Conservation (phyloP, 2,329 filamentous ascomycete genomes). For the Hawksworthiomyces lignivorus region DNA sequence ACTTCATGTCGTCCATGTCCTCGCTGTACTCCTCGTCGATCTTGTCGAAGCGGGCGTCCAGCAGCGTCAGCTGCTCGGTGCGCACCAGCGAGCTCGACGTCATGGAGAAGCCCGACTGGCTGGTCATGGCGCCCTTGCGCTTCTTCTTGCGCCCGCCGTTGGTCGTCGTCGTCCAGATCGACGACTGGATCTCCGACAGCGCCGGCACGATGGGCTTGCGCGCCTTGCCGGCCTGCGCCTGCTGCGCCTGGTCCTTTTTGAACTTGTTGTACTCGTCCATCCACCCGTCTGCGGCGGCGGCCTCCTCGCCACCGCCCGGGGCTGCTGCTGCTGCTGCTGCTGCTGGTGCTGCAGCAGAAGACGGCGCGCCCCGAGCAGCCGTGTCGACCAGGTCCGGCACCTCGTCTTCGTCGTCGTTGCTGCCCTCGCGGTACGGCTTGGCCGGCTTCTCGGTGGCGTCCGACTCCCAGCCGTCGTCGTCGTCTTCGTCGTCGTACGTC, state of each 20-base stretch:
- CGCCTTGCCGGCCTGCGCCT: slow-evolving; percentile 22
- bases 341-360: too few species aligned
- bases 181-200: slow-evolving; percentile 59
- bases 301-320: too few species aligned
- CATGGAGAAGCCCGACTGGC: slow-evolving; percentile 87
- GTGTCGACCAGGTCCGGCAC: slow-evolving; percentile 41
- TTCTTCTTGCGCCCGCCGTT: slow-evolving; percentile 83
- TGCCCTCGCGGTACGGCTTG: slow-evolving; percentile 21
- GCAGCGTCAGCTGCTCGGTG: slow-evolving; percentile 75
- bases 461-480: slow-evolving; percentile 88
- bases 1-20: slow-evolving; percentile 41
- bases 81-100: slow-evolving; percentile 93
- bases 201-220: slow-evolving; percentile 32
- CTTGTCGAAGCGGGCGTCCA: slow-evolving; percentile 88
- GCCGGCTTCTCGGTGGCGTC: slow-evolving; percentile 81
- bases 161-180: slow-evolving; percentile 66
- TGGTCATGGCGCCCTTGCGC: slow-evolving; percentile 87
- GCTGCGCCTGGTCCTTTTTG: slow-evolving; percentile 72
- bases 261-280: slow-evolving; percentile 89
- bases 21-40: slow-evolving; percentile 70
- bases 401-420: slow-evolving; percentile 25
- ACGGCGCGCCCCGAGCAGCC: too few species aligned
- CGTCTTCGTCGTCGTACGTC: slow-evolving; percentile 43
- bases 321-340: too few species aligned
- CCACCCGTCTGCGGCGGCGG: slow-evolving; percentile 63